Conservation (phyloP, 345 rosid genomes). For the Acer negundo region DNA sequence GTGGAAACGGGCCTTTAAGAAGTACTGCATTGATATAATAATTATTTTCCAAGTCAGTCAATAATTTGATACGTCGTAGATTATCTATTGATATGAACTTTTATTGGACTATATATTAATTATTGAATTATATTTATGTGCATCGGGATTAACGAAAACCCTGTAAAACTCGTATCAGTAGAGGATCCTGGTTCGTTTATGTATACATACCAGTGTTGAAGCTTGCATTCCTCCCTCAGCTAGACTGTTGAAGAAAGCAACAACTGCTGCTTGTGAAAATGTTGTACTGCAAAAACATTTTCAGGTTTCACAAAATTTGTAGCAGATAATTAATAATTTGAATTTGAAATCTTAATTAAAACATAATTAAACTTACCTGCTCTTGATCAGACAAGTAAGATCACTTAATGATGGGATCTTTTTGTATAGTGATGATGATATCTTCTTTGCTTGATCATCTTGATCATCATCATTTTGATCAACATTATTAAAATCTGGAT, state of each 20-base stretch:
- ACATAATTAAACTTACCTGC: slow-evolving; percentile 41
- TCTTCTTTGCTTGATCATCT: slow-evolving; percentile 17
- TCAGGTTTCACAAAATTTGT: slow-evolving; percentile 1
- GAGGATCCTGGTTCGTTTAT: no score
- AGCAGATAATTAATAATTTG: background rate
- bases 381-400: slow-evolving; percentile 49
- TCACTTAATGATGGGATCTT: slow-evolving; percentile 61
- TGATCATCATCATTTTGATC: slow-evolving; percentile 15
- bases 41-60: no score
- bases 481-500: slow-evolving; percentile 10
- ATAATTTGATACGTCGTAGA: no score
- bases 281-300: slow-evolving; percentile 47
- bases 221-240: slow-evolving; percentile 66
- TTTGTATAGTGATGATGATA: slow-evolving; percentile 27
- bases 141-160: no score
- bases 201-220: slow-evolving; percentile 51
- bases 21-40: slow-evolving; percentile 54
- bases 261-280: slow-evolving; percentile 68
- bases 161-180: no score
- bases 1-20: slow-evolving; percentile 86
- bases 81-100: no score
- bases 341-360: no score
- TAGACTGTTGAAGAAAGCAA: slow-evolving; percentile 75
- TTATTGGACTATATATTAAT: no score
- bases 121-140: no score